A percentile compares a stretch with the other conserved stretches of the same genome.
Conservation (phyloP, 2,329 filamentous ascomycete genomes). For the Scedosporium minutisporum region DNA sequence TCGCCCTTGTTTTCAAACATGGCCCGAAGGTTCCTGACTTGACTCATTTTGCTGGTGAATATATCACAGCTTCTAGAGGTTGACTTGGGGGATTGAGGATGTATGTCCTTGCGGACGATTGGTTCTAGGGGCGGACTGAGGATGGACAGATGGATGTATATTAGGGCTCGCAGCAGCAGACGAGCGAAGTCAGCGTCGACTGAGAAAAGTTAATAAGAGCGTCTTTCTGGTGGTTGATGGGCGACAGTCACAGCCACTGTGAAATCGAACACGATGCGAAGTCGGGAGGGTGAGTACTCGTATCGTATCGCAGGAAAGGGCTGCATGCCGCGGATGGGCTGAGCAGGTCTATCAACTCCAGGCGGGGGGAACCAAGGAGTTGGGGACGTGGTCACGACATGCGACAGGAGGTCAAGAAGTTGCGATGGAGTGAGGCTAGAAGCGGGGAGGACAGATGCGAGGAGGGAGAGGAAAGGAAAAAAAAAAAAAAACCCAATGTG, state of each 20-base stretch:
- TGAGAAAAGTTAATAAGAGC: too few species aligned
- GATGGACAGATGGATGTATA: too few species aligned
- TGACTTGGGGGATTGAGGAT: too few species aligned
- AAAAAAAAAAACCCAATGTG: neutral
- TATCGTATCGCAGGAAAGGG: too few species aligned
- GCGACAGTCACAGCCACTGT: too few species aligned
- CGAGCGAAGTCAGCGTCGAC: too few species aligned
- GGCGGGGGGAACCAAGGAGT: neutral
- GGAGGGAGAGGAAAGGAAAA: neutral
- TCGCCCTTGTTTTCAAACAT: constrained; percentile 70
- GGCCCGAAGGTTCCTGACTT: constrained; percentile 65
- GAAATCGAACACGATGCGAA: too few species aligned
- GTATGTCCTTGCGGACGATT: too few species aligned
- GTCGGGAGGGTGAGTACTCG: too few species aligned
- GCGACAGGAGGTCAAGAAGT: neutral
- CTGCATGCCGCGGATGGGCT: neutral
- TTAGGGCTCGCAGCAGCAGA: too few species aligned
- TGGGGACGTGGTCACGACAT: neutral
- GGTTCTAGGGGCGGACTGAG: too few species aligned
- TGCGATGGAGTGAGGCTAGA: neutral
- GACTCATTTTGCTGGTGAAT: constrained; percentile 43
- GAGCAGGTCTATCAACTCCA: constrained; percentile 1
- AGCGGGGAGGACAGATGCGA: neutral
- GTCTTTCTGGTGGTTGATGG: too few species aligned
- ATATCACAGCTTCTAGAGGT: neutral